A percentile compares a stretch with the other conserved stretches of the same genome.
phyloP scores from a whole-genome alignment of 805 yeast genomes.

The Yarrowia sp. region DNA sequence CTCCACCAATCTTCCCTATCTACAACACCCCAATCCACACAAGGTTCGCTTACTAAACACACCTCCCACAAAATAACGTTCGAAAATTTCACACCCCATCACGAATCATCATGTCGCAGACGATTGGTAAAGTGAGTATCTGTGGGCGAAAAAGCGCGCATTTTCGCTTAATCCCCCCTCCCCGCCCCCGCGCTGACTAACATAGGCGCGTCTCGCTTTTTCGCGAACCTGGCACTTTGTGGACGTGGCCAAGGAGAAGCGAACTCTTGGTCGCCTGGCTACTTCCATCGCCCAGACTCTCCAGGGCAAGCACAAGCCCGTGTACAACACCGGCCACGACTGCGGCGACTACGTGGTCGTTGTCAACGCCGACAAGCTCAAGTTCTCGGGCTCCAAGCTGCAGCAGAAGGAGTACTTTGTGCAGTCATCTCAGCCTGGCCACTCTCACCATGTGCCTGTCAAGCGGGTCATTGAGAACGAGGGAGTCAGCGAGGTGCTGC shows the following conservation, averaged over 20 bases:
- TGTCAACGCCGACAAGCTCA: slow-evolving; percentile 80
- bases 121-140: slow-evolving; percentile 41
- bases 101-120: slow-evolving; percentile 40
- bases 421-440: slow-evolving; percentile 88
- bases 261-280: slow-evolving; percentile 92
- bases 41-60: background rate
- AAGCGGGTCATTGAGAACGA: slow-evolving; percentile 67
- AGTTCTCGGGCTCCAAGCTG: slow-evolving; percentile 82
- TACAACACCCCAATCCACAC: background rate
- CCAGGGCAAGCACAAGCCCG: slow-evolving; percentile 97
- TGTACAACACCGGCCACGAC: slow-evolving; percentile 72
- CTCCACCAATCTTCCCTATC: too few relatives aligned
- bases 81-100: slow-evolving; percentile 23
- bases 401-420: slow-evolving; percentile 80
- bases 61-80: background rate
- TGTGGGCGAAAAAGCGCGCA: background rate
- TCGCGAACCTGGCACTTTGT: slow-evolving; percentile 95
- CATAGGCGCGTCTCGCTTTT: slow-evolving; percentile 64
- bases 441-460: slow-evolving; percentile 80
- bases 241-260: slow-evolving; percentile 76
- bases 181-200: slow-evolving; percentile 15
- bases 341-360: slow-evolving; percentile 97
- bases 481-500: slow-evolving; percentile 84
- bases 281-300: slow-evolving; percentile 80
- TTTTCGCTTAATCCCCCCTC: background rate